Evolutionary conservation across 2,329 filamentous ascomycete genomes (phyloP).

Genomic region (Aureobasidium sp.): DNA sequence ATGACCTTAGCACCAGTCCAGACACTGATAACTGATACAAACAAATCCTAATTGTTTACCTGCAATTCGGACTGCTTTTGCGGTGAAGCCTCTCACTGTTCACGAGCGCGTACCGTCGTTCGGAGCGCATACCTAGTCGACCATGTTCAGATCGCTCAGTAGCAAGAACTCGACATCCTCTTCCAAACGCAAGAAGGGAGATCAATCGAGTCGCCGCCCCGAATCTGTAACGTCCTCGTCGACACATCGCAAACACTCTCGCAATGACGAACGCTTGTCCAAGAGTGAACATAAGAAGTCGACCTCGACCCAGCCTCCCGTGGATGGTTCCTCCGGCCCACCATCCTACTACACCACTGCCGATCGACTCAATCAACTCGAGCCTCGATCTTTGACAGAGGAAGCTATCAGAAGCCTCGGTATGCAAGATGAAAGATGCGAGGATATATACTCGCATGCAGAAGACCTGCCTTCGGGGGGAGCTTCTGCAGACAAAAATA

Average conservation of each 20-base stretch:
- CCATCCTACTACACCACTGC: constrained; percentile 33
- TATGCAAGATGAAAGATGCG: constrained; percentile 23
- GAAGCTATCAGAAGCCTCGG: constrained; percentile 27
- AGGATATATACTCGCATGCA: constrained; percentile 17
- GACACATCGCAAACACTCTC: constrained; percentile 27
- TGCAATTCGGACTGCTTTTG: not conserved
- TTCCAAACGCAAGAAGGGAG: constrained; percentile 22
- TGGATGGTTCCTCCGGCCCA: constrained; percentile 23
- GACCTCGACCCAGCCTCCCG: constrained; percentile 20
- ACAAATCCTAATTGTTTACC: not conserved
- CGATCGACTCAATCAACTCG: not conserved
- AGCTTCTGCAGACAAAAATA: not conserved
- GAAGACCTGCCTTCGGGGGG: not conserved
- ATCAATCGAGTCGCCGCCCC: constrained; percentile 23
- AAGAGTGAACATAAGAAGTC: constrained; percentile 19
- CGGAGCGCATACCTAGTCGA: not conserved
- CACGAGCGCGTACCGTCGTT: not conserved
- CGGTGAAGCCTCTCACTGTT: constrained; percentile 1
- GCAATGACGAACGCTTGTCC: constrained; percentile 18
- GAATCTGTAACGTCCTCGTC: constrained; percentile 30
- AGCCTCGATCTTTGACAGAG: constrained; percentile 25
- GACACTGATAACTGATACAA: not conserved
- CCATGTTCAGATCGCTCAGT: constrained; percentile 16
- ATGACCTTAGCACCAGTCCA: not conserved
- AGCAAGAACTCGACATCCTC: constrained; percentile 24